These are phyloP conservation scores for Pochonia chlamydosporia DNA, from an alignment of 2,329 filamentous ascomycete genomes.

Conservation along the genomic window DNA sequence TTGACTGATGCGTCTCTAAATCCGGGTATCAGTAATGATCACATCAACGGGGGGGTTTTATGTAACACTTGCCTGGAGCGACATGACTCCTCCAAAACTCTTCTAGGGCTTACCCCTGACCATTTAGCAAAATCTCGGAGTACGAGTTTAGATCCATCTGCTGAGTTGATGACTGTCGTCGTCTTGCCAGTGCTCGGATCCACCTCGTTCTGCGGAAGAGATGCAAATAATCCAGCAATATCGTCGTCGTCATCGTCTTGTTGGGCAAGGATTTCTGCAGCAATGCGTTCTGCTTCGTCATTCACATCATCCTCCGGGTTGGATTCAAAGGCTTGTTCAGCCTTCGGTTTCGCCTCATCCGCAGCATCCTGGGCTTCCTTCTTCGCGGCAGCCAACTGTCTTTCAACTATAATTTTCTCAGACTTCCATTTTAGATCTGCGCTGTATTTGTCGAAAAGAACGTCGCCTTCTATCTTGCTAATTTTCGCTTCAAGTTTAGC, in stretches of 20 bases:
- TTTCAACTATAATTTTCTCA: constrained; percentile 54
- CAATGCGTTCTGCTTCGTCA: constrained; percentile 52
- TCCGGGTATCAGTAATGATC: constrained; percentile 4
- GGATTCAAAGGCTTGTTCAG: constrained; percentile 27
- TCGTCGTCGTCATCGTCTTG: constrained; percentile 50
- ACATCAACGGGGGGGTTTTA: neutral
- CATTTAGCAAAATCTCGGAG: constrained; percentile 82
- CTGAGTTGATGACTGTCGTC: constrained; percentile 46
- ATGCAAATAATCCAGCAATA: constrained; percentile 47
- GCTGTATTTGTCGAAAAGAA: constrained; percentile 63
- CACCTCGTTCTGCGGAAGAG: constrained; percentile 54
- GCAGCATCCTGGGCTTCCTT: constrained; percentile 24
- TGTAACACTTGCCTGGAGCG: constrained; percentile 56
- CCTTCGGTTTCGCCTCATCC: constrained; percentile 10
- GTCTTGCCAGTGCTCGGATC: constrained; percentile 54
- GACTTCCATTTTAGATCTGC: constrained; percentile 62
- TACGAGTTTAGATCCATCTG: constrained; percentile 49
- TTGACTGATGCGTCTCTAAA: constrained; percentile 63
- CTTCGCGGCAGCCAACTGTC: constrained; percentile 49
- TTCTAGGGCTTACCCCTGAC: constrained; percentile 68
- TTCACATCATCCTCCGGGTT: constrained; percentile 33
- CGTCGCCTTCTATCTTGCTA: constrained; percentile 68
- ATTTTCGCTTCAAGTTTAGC: constrained; percentile 69
- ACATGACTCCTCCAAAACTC: constrained; percentile 82
- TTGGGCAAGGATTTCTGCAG: constrained; percentile 52